Conservation (phyloP, 192 early-diverging fungal genomes). For the Linnemannia schmuckeri region DNA sequence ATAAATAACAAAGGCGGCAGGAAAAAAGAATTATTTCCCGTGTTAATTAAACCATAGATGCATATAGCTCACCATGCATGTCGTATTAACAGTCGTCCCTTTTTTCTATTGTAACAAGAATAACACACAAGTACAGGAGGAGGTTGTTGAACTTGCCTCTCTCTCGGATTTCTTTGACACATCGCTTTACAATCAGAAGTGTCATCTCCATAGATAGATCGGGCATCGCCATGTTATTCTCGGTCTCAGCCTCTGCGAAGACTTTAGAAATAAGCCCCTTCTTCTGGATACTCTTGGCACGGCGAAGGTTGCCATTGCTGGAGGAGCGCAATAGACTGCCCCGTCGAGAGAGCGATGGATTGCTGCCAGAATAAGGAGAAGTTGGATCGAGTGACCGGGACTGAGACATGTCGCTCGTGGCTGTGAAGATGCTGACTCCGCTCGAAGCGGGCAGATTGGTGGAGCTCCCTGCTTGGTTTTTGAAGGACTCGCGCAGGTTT, state of each 20-base stretch:
- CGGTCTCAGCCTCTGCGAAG: constrained; percentile 30
- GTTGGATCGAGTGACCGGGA: constrained; percentile 28
- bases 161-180: constrained; percentile 54
- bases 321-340: constrained; percentile 35
- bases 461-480: not conserved
- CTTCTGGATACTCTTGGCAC: constrained; percentile 37
- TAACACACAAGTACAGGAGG: not conserved
- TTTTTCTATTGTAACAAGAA: not conserved
- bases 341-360: constrained; percentile 15
- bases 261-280: constrained; percentile 40
- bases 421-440: constrained; percentile 11
- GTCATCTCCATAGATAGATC: constrained; percentile 55
- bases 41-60: not conserved
- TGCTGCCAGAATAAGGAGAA: not conserved
- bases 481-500: constrained; percentile 44
- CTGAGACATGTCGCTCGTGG: constrained; percentile 15
- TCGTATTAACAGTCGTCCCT: constrained; percentile 2
- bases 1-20: not conserved
- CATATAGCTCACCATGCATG: not conserved
- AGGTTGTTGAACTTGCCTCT: constrained; percentile 21
- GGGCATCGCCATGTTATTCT: not conserved
- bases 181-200: constrained; percentile 43
- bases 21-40: not conserved
- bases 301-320: constrained; percentile 29
- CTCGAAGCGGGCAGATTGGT: constrained; percentile 9